Percentiles rank a stretch among this genome's conserved stretches.
phyloP scores from a whole-genome alignment of 2,329 filamentous ascomycete species.

The Fonsecaea erecta region DNA sequence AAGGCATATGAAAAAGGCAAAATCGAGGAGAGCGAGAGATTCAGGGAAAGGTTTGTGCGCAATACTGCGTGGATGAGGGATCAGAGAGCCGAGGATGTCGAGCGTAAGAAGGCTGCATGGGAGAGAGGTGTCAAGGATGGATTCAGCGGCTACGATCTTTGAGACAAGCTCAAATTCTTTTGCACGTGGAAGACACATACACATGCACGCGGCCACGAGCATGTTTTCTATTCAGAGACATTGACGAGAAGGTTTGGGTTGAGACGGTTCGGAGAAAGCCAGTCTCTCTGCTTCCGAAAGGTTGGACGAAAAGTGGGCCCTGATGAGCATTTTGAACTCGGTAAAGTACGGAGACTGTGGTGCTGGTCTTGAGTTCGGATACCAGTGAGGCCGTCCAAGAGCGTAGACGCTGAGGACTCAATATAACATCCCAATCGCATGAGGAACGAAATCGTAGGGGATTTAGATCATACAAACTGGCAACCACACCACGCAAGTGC shows the following conservation, averaged over 20 bases:
- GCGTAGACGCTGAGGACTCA: neutral
- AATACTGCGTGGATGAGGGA: constrained; percentile 58
- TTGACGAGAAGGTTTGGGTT: neutral
- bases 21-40: constrained; percentile 53
- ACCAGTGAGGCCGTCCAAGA: neutral
- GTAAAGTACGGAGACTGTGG: neutral
- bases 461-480: neutral
- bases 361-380: neutral
- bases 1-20: constrained; percentile 40
- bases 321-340: neutral
- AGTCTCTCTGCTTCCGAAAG: neutral
- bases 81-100: constrained; percentile 55
- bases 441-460: no score
- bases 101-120: constrained; percentile 39
- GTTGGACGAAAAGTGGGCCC: neutral
- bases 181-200: neutral
- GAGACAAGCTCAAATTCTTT: neutral
- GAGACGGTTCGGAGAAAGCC: neutral
- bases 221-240: neutral
- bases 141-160: constrained; percentile 35
- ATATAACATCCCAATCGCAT: neutral
- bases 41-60: constrained; percentile 58
- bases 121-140: constrained; percentile 35
- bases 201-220: neutral
- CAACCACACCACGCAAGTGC: neutral